phyloP scores from a whole-genome alignment of 805 yeast genomes.

The Kodamaea hsintzibuensis region DNA sequence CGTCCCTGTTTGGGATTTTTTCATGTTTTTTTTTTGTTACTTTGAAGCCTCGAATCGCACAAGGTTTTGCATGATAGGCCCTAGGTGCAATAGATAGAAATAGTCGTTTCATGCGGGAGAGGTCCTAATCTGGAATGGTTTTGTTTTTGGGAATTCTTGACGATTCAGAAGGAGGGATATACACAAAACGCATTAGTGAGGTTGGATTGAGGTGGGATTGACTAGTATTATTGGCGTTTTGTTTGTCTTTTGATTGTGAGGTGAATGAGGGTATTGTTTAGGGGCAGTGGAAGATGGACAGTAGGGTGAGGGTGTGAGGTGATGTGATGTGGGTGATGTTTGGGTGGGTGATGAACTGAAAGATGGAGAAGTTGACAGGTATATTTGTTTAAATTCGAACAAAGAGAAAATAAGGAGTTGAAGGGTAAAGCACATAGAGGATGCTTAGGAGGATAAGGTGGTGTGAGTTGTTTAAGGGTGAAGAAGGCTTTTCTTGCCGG shows the following conservation, averaged over 20 bases:
- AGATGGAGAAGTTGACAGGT: no score
- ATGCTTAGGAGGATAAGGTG: not conserved
- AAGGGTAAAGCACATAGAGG: no score
- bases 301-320: no score
- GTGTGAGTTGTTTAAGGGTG: not conserved
- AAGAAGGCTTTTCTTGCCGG: not conserved
- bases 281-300: no score
- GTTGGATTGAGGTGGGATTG: not conserved
- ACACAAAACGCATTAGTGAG: not conserved
- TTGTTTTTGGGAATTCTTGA: not conserved
- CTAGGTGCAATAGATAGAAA: not conserved
- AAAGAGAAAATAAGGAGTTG: no score
- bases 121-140: not conserved
- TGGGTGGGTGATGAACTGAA: no score
- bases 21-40: not conserved
- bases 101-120: not conserved
- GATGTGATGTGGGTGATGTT: no score
- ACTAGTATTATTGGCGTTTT: not conserved
- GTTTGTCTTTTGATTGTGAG: no score
- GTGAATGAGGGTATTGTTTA: no score
- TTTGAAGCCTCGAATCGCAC: conserved; percentile 1
- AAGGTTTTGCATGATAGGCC: not conserved
- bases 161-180: not conserved
- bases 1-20: no score
- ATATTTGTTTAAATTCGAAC: no score